Evolutionary conservation across 768 basidiomycete species (phyloP), one percentile per base, ranked within the genome.

Genomic region (Auriculariales sp.): DNA sequence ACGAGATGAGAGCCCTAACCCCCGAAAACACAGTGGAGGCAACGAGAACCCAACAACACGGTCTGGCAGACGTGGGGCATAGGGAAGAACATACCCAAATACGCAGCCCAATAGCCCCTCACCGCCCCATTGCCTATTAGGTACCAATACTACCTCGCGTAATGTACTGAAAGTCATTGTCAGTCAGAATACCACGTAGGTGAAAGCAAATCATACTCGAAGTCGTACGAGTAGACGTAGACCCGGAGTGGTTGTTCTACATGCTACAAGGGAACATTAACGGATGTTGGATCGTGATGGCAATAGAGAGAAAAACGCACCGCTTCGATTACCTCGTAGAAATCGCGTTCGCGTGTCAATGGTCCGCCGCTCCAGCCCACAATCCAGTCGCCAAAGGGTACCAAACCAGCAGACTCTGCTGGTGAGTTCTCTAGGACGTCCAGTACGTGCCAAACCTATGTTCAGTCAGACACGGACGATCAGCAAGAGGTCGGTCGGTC

Each of bases 51-150:
- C n/a, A n/a, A n/a, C n/a, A n/a, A n/a, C n/a, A n/a, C n/a, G n/a
- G n/a, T n/a, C n/a, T n/a, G n/a, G n/a, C n/a, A n/a, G n/a, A n/a
- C n/a, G n/a, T n/a, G n/a, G n/a, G n/a, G n/a, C n/a, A n/a, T n/a
- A 39, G 28, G 36, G 35, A 24, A 28, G 50, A 35, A 71, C 81
- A 52, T 62, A 94, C 83, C 94, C 94, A 42, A 98, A 95, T 27
- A 97, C 84, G 58, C 93, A 97, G 34, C 94, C 94, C 11, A 98
- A 70, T 25, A 98, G 71, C 0, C 94, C 93, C 61, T 93, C 93
- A 4, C 94, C 94, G 39, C 94, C 94, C 93, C 94, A 97, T 56
- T 94, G 88, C 45, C 92, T 74, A 64, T 97, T 97, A 9, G 95
- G 94, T 47, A 97, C 89, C 19, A 97, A 66, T 28, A 97, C 88